Base-by-base conservation (phyloP, 306 rosid genomes). In the Macrotyloma uniflorum region DNA sequence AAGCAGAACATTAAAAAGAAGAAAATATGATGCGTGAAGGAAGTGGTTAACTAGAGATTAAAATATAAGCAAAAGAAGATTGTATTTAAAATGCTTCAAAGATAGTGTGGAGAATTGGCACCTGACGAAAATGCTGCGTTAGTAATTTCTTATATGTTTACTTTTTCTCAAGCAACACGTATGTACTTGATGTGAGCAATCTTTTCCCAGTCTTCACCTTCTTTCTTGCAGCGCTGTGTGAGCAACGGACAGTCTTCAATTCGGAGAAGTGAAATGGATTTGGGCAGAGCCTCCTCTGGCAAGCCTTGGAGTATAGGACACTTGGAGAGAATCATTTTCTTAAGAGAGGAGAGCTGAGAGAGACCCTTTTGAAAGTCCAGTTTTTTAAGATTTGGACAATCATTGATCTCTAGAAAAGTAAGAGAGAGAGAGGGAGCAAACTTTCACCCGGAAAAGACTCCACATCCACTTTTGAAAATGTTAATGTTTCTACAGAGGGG, bases 271-370 rank as follows among this genome's bases (percentile, higher is more conserved):
- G 45, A 18, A 51, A 76, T 53, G 4, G 85, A 82, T 26, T 16
- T 12, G 9, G 82, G 82, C 1, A 82, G 13, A 5, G 75, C 75
- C n/a, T 76, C 79, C 14, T 70, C 47, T 42, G 82, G 78, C 35
- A 82, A 61, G 78, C 62, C 38, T 47, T 32, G 18, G 4, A 84
- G 79, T 22, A 55, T 45, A 16, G 70, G 71, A 54, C 82, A 80
- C 5, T 0, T 0, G 0, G 0, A 0, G 4, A 70, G 22, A 2
- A 0, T 0, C 28, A 76, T n/a, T n/a, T n/a, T n/a, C n/a, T n/a
- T n/a, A n/a, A n/a, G n/a, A n/a, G n/a, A n/a, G n/a, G n/a, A n/a
- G n/a, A n/a, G n/a, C n/a, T n/a, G n/a, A n/a, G n/a, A n/a, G n/a
- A n/a, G 36, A 10, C 65, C 83, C 6, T 49, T 72, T 2, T 38